Conservation (phyloP, 106 monocot genomes). For the Triglochin maritima region DNA sequence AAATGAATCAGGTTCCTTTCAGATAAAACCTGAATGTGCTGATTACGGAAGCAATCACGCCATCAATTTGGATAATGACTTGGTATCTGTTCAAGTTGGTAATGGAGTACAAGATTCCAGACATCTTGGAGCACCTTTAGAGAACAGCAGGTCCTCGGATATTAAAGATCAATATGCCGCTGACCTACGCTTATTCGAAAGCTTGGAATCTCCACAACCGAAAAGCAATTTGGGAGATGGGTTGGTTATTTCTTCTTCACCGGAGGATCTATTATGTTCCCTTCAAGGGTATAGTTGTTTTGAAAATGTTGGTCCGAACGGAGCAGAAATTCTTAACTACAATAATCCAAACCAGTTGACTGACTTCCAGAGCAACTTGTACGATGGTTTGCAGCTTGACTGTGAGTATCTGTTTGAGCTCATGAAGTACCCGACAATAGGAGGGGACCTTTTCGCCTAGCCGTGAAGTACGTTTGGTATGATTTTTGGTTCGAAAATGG, state of each 20-base stretch:
- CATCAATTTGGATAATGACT: constrained; percentile 25
- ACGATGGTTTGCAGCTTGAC: constrained; percentile 38
- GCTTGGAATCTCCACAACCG: constrained; percentile 15
- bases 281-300: constrained; percentile 42
- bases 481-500: no score
- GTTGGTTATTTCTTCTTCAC: constrained; percentile 25
- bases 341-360: constrained; percentile 15
- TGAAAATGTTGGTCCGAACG: constrained; percentile 36
- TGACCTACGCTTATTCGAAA: constrained; percentile 17
- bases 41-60: constrained; percentile 19
- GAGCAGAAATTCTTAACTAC: constrained; percentile 37
- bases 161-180: constrained; percentile 11
- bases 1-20: constrained; percentile 5
- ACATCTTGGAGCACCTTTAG: constrained; percentile 12
- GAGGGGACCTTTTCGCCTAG: constrained; percentile 56
- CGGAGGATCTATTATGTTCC: constrained; percentile 42
- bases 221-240: constrained; percentile 27
- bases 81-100: constrained; percentile 27
- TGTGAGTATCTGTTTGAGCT: constrained; percentile 36
- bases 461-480: not conserved
- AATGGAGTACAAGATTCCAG: constrained; percentile 18
- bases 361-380: constrained; percentile 35
- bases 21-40: constrained; percentile 20
- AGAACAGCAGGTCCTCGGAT: not conserved
- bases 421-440: constrained; percentile 32